Evolutionary conservation across 495 filamentous ascomycete species (phyloP).

Genomic region (Aspergillus affinis): DNA sequence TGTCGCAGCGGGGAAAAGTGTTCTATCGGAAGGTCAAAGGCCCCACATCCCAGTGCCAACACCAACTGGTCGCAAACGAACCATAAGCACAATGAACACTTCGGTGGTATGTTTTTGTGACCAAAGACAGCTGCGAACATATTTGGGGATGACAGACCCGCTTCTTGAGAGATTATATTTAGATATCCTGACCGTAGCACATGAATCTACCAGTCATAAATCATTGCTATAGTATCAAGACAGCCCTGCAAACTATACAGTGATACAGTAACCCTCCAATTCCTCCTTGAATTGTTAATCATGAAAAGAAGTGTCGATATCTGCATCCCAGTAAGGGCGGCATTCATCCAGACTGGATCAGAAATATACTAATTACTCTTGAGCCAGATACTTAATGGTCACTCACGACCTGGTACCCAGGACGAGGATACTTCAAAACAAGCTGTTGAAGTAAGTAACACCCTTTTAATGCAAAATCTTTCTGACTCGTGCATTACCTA

Average conservation of each 20-base stretch:
- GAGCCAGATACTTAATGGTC: constrained; percentile 11
- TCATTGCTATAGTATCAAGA: constrained; percentile 5
- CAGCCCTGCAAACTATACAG: constrained; percentile 8
- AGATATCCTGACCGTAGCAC: constrained; percentile 6
- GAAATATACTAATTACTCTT: constrained; percentile 13
- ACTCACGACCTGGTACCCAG: constrained; percentile 10
- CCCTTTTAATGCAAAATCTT: constrained; percentile 10
- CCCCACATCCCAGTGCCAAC: constrained; percentile 6
- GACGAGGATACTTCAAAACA: constrained; percentile 11
- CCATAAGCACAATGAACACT: too few relatives aligned
- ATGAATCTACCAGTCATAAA: constrained; percentile 10
- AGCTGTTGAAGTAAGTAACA: constrained; percentile 11
- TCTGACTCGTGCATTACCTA: constrained; percentile 11
- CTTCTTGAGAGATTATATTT: constrained; percentile 5
- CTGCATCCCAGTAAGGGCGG: constrained; percentile 7
- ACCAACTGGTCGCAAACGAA: too few relatives aligned
- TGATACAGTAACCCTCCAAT: constrained; percentile 3
- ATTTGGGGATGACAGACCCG: constrained; percentile 8
- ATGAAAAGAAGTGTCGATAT: constrained; percentile 10
- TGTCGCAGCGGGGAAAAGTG: too few relatives aligned
- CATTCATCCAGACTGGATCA: constrained; percentile 12
- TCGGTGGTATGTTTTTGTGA: not conserved
- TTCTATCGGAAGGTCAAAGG: too few relatives aligned
- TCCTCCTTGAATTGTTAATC: constrained; percentile 5
- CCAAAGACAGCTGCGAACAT: constrained; percentile 1